Base-by-base conservation (phyloP, 768 basidiomycete genomes). In the Filobasidium floriforme region DNA sequence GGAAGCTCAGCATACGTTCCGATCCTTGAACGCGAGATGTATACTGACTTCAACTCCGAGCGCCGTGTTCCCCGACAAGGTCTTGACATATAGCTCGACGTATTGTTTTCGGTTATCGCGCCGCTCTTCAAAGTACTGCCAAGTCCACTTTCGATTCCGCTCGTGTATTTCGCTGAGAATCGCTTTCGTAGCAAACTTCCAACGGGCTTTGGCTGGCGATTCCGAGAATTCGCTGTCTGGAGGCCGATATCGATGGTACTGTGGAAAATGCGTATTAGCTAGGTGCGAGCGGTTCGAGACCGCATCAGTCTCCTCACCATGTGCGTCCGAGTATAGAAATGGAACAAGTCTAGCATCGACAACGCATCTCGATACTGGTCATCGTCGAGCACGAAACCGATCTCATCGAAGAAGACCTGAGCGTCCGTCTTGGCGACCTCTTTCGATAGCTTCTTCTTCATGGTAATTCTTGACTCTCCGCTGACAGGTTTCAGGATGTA, bases 401-500 rank as follows among this genome's bases (percentile, higher is more conserved):
- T 92, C 77, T 97, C 90, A 70, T 96, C 87, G 76, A 98, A 97
- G 19, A 88, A 80, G 40, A 98, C 82, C 71, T 89, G 87, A 1
- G 90, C 85, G 72, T 98, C 92, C 68, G 90, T 89, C 43, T 88
- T 87, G 29, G 96, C 92, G 1, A 84, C 89, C 65, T 85, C 82
- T 57, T 83, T 83, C 72, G 88, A 85, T 65, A 86, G 81, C 73
- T 84, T 86, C 70, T 90, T 87, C 73, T 93, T 92, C 79, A 99
- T 84, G 66, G 87, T 82, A 71, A 91, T 89, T 72, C 89, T 84
- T 46, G 93, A 96, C 81, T 97, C 88, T 49, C 93, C 94, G 0
- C 92, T 90, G 18, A 99, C 93, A 19, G 96, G 96, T 76, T 89
- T 92, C 26, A 99, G 83, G 64, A 98, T 88, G 77, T 90, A 97